phyloP scores from a whole-genome alignment of 2,329 filamentous ascomycete genomes.

The Sporothrix pseudoabietina region DNA sequence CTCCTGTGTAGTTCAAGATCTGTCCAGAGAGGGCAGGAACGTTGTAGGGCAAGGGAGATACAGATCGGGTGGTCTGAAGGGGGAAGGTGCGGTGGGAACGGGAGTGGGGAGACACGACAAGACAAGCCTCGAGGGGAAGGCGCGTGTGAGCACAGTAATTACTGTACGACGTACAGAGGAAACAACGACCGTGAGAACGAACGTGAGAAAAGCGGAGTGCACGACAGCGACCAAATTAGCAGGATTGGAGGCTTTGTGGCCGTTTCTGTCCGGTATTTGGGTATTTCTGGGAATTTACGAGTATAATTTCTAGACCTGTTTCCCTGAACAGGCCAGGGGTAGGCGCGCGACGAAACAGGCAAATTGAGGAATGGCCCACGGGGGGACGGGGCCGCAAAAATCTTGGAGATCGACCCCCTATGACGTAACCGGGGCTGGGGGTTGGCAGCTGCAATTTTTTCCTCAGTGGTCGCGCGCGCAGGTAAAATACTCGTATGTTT shows the following conservation, averaged over 20 bases:
- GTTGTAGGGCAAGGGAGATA: not conserved
- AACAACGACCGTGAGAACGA: not conserved
- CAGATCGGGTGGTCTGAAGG: not conserved
- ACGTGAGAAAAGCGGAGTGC: not conserved
- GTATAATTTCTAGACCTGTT: conserved; percentile 9
- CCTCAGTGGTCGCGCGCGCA: conserved; percentile 7
- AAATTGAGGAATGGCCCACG: conserved; percentile 22
- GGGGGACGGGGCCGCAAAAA: conserved; percentile 19
- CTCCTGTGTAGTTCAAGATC: not conserved
- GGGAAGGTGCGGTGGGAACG: not conserved
- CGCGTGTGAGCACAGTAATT: not conserved
- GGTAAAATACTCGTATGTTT: not conserved
- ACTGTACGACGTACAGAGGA: not conserved
- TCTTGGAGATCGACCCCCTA: conserved; percentile 30
- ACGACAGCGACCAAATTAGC: conserved; percentile 1
- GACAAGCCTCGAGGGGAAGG: not conserved
- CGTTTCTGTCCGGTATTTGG: not conserved
- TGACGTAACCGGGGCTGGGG: conserved; percentile 32
- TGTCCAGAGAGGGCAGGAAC: not conserved
- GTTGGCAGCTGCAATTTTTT: conserved; percentile 14
- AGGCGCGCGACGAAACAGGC: conserved; percentile 8
- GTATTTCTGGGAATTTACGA: not conserved
- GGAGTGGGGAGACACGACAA: not conserved
- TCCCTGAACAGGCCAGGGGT: not conserved
- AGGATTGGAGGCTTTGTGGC: conserved; percentile 5